Base-by-base conservation (phyloP, 768 basidiomycete species). In the Lentinus tigrinus region DNA sequence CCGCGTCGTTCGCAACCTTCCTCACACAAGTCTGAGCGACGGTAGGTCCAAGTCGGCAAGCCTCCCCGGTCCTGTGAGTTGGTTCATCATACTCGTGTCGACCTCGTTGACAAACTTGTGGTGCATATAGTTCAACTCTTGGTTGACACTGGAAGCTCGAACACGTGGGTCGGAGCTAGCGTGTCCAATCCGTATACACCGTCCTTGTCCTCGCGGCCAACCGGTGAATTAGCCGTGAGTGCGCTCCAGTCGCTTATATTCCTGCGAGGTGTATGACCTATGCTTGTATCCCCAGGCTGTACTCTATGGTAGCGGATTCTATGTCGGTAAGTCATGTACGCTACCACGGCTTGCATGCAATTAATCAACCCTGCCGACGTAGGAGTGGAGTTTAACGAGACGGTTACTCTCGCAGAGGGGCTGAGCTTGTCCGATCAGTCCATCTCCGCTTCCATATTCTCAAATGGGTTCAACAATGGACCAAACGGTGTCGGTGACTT, bases 361-460 rank as follows among this genome's bases (percentile, higher is more conserved):
- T 11, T 11, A 6, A 31, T 11, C 31, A 6, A 31, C 11, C 31
- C 31, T 9, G 14, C 17, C 16, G 5, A 13, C 31, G 16, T 16
- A 67, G 65, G 64, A 16, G 0, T 13, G 0, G 63, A 62, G 34
- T 51, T 57, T 16, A 13, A 46, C 19, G 83, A 84, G 50, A 70
- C 71, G 49, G 74, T 83, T 44, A 71, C 76, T 19, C 68, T 84
- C 44, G 73, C 42, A 24, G 28, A 69, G 0, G 68, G 61, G 1
- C 73, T 80, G 21, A 72, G 76, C 10, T 76, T 81, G 48, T 54
- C 67, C 28, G 71, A 75, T 23, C 80, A 81, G 56, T 76, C 73
- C 2, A 77, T 80, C 26, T 79, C 78, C 27, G 75, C 78, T 16
- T 76, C 77, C 23, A 68, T 68, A 5, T 57, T 57, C 9, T 58